phyloP scores from a whole-genome alignment of 140 eudicot species.

The Artemisia princeps region DNA sequence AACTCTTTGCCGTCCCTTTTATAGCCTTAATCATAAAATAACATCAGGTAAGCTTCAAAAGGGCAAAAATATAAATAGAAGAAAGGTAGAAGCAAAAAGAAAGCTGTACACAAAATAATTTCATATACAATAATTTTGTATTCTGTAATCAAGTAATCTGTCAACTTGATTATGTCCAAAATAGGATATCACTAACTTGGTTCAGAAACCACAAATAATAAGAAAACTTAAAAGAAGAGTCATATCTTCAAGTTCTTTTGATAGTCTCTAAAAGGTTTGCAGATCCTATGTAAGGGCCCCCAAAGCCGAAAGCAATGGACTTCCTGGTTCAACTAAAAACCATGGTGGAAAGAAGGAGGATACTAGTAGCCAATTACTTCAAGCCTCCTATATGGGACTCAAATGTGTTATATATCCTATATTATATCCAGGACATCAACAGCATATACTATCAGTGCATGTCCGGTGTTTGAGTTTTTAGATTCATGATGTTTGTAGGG shows the following conservation, averaged over 20 bases:
- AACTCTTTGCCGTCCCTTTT: conserved; percentile 35
- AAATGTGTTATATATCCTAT: not conserved
- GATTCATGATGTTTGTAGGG: too few relatives aligned
- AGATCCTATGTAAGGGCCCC: not conserved
- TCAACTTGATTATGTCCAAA: too few relatives aligned
- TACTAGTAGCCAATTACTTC: too few relatives aligned
- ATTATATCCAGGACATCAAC: not conserved
- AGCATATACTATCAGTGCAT: too few relatives aligned
- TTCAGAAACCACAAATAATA: not conserved
- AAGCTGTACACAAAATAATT: not conserved
- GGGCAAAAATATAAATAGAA: not conserved
- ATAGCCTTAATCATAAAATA: conserved; percentile 32
- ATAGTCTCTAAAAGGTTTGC: not conserved
- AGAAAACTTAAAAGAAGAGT: not conserved
- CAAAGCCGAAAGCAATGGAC: too few relatives aligned
- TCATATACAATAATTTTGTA: not conserved
- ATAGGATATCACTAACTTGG: not conserved
- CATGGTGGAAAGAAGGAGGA: too few relatives aligned
- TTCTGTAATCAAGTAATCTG: not conserved
- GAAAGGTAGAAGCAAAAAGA: not conserved
- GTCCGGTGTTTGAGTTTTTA: too few relatives aligned
- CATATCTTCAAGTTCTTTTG: not conserved
- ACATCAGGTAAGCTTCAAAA: conserved; percentile 12
- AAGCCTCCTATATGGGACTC: too few relatives aligned
- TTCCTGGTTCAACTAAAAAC: too few relatives aligned